Evolutionary conservation across 345 rosid species (phyloP).

Genomic region (Iberis pinnata): DNA sequence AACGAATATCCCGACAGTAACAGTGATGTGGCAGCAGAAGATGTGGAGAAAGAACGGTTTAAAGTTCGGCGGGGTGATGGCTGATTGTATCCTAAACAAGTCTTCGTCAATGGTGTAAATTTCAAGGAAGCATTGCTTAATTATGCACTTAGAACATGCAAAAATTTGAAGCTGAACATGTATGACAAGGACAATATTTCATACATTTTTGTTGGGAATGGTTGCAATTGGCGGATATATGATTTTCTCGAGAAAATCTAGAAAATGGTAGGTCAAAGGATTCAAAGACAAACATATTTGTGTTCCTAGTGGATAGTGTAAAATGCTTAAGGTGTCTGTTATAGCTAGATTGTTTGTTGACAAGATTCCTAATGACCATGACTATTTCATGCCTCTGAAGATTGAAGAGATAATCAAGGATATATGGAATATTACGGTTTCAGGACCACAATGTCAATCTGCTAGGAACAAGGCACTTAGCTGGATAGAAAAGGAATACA

Average conservation of each 20-base stretch:
- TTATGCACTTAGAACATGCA: neutral
- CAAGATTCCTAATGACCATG: neutral
- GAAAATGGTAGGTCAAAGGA: neutral
- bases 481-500: neutral
- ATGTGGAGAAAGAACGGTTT: too few relatives aligned
- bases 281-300: neutral
- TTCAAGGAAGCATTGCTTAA: neutral
- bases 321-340: neutral
- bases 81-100: too few relatives aligned
- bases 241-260: neutral
- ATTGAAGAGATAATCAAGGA: neutral
- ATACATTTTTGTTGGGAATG: neutral
- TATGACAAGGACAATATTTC: neutral
- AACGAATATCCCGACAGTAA: too few relatives aligned
- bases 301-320: neutral
- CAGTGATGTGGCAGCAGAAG: too few relatives aligned
- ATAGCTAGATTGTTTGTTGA: neutral
- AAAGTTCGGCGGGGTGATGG: neutral
- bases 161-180: neutral
- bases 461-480: neutral
- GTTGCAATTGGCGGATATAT: neutral
- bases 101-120: neutral
- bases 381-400: neutral
- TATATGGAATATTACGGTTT: neutral
- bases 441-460: neutral